Evolutionary conservation across 176 grass and related monocot genomes (phyloP), one percentile per base, ranked within the genome.

Genomic region (Calamus simplicifolius): DNA sequence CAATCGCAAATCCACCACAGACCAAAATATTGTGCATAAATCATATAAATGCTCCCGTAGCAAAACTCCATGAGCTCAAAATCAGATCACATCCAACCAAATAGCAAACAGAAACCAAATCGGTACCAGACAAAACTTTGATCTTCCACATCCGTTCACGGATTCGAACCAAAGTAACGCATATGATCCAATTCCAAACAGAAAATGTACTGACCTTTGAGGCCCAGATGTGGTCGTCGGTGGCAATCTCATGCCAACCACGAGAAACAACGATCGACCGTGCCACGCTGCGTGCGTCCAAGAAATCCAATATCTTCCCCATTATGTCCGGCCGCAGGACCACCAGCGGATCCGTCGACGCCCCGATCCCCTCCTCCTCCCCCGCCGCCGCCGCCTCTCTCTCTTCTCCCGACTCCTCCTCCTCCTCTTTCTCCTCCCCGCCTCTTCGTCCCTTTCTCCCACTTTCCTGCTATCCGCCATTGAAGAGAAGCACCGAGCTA

Each of bases 221-320:
- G 66, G 67, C 83, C 91, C 83, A 95, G 52, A 95, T 70, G 59
- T 58, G 64, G 75, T 87, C 78, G 62, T 50, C 64, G 67, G 49
- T 66, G 63, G 91, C 80, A 52, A 90, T 62, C 56, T 52, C 62
- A 28, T 69, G 50, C 91, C 91, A 90, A 3, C 71, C 52, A 30
- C 49, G 61, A 71, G 86, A 90, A 7, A 90, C 73, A 26, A 57
- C 77, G 13, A 76, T 81, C 63, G 86, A 90, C 66, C 80, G 83
- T 68, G 80, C 89, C 78, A 82, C 78, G 89, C 85, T 82, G 78
- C 75, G 56, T 58, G 81, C 84, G 81, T 85, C 85, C 61, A 82
- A 59, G 48, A 73, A 65, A 62, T 75, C 77, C 51, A 89, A 71
- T 52, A 95, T 83, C 61, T 75, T 74, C 62, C 58, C 59, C 63